Percentiles rank a stretch among this genome's conserved stretches.
Conservation (phyloP, 2,329 filamentous ascomycete genomes). For the Microcyclospora pomicola region DNA sequence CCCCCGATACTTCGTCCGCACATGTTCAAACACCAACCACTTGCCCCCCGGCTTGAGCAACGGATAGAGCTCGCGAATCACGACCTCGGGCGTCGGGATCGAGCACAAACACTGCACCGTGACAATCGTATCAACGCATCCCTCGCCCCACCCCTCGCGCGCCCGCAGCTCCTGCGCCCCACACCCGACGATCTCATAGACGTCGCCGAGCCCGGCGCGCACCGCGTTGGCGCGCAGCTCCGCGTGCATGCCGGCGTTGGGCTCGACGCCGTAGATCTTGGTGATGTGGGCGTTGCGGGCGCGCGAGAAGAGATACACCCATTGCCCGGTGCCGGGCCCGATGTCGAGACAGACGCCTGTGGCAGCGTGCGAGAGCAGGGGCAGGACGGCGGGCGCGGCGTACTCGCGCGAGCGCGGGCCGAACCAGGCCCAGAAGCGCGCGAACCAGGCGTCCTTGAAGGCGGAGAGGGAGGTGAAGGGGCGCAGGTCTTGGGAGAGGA, state of each 20-base stretch:
- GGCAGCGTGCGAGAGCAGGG: constrained; percentile 38
- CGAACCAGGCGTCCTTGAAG: constrained; percentile 42
- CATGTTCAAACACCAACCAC: constrained; percentile 52
- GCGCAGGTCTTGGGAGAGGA: constrained; percentile 12
- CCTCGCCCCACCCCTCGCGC: constrained; percentile 34
- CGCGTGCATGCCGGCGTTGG: constrained; percentile 41
- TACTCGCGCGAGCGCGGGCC: constrained; percentile 38
- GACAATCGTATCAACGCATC: constrained; percentile 44
- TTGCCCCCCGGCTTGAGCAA: constrained; percentile 47
- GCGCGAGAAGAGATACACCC: constrained; percentile 40
- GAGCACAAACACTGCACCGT: constrained; percentile 49
- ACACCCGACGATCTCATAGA: constrained; percentile 49
- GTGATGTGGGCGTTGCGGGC: constrained; percentile 19
- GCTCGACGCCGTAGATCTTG: constrained; percentile 50
- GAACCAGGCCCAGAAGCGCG: constrained; percentile 43
- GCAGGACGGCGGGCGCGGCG: constrained; percentile 34
- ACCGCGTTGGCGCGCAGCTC: constrained; percentile 34
- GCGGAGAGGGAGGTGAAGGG: constrained; percentile 14
- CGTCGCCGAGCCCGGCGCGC: constrained; percentile 39
- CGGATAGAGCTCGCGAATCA: constrained; percentile 42
- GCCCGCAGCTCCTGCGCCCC: constrained; percentile 45
- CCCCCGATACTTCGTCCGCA: constrained; percentile 26
- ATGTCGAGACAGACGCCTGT: constrained; percentile 46
- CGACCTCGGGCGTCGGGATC: constrained; percentile 45
- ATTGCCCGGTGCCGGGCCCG: constrained; percentile 48